Base-by-base conservation (phyloP, 208 protist species). In the Leishmania arabica region DNA sequence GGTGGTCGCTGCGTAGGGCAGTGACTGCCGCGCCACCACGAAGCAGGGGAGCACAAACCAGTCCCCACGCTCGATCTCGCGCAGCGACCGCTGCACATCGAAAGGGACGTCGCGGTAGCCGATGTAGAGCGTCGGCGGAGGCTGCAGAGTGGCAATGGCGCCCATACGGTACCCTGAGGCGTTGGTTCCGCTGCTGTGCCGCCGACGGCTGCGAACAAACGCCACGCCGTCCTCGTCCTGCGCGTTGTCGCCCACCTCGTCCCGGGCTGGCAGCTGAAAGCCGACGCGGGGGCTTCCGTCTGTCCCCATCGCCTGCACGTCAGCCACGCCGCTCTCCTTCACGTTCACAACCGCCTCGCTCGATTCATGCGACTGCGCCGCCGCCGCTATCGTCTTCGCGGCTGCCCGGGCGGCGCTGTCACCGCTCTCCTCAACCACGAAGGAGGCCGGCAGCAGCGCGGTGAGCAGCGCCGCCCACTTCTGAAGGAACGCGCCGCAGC, bases 41-140 rank as follows among this genome's bases (percentile, higher is more conserved):
- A 94, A 84, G 82, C 60, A 84, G 15, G 95, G 90, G 65, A 97
- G 87, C 84, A 96, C 88, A 79, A 93, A 95, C 92, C 92, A 95
- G 42, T 90, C 86, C 64, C 84, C 87, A 15, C 9, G 40, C 73
- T 72, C 58, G 51, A 88, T 40, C 42, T 86, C 84, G 27, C 83
- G 70, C 68, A 96, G 76, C 42, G 78, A 34, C 68, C 83, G 81
- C 47, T 95, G 88, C 78, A 94, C 90, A 11, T 83, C 84, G 0
- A 79, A 68, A 17, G 89, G 82, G 34, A 97, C 74, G 72, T 96
- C 93, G 65, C 90, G 87, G 31, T 92, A 78, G 53, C 88, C 95
- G 56, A 91, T 74, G 79, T 88, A 97, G 51, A 97, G 86, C 37
- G 88, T 79, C 65, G 91, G 89, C 0, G 84, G 90, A 21, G 60